Evolutionary conservation across 148 eudicot genomes (phyloP).

Genomic region (Salicornia ramosissima): DNA sequence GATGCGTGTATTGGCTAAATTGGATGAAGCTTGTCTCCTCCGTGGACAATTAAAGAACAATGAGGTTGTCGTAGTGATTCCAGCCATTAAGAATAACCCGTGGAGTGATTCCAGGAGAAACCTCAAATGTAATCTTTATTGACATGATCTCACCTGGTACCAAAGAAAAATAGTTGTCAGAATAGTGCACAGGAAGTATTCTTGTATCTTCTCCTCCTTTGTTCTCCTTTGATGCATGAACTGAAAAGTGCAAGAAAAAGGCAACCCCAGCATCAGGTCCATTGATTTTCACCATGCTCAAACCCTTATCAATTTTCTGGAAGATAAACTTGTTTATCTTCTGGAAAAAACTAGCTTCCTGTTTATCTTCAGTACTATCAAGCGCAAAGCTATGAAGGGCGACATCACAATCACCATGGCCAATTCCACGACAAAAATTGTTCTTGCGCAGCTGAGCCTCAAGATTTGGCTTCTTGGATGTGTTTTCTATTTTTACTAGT

Average conservation of each 20-base stretch:
- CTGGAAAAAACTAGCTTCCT: constrained; percentile 36
- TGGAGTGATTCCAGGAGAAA: constrained; percentile 66
- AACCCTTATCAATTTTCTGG: constrained; percentile 18
- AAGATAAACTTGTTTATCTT: constrained; percentile 39
- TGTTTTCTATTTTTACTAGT: constrained; percentile 57
- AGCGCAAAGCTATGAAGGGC: constrained; percentile 14
- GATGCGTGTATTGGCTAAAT: no score
- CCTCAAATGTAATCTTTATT: constrained; percentile 65
- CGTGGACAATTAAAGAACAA: constrained; percentile 30
- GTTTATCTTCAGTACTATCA: constrained; percentile 23
- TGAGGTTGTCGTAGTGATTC: constrained; percentile 48
- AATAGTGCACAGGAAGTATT: constrained; percentile 94
- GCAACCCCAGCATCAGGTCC: constrained; percentile 81
- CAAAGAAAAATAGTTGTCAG: constrained; percentile 87
- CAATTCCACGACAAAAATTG: constrained; percentile 22
- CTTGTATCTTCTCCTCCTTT: constrained; percentile 76
- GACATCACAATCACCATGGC: constrained; percentile 26
- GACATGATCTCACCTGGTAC: constrained; percentile 77
- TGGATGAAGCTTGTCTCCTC: no score
- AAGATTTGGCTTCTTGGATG: constrained; percentile 56
- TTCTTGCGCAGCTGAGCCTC: constrained; percentile 40
- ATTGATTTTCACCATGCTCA: constrained; percentile 41
- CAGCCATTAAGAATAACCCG: constrained; percentile 67
- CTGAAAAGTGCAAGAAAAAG: constrained; percentile 83
- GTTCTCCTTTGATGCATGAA: constrained; percentile 51